Conservation (phyloP, 352 stramenopile species). For the Phytophthora kernoviae region DNA sequence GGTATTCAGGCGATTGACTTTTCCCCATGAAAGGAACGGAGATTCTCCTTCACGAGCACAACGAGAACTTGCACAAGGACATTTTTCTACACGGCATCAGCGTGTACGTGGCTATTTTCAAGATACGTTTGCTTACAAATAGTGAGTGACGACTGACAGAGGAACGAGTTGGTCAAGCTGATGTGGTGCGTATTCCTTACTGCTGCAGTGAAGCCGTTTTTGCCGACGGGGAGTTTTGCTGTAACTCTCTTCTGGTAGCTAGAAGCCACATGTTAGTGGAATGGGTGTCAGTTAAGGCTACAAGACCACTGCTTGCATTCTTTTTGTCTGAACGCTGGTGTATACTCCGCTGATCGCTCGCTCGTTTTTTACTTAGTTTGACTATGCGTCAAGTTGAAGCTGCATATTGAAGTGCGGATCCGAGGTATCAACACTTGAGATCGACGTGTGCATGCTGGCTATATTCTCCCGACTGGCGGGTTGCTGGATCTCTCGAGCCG, state of each 20-base stretch:
- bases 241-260: no score
- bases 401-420: no score
- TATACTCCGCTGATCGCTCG: not conserved
- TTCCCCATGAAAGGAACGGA: slow-evolving; percentile 95
- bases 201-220: no score
- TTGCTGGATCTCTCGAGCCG: slow-evolving; percentile 3
- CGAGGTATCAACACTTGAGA: no score
- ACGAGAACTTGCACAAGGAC: slow-evolving; percentile 94
- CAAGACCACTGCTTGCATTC: no score
- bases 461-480: not conserved
- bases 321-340: not conserved
- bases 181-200: no score
- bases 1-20: slow-evolving; percentile 81
- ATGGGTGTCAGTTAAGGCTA: no score
- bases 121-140: slow-evolving; percentile 51
- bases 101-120: slow-evolving; percentile 78
- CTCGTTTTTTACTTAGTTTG: slow-evolving; percentile 3
- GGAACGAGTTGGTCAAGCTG: no score
- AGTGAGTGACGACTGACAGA: slow-evolving; percentile 2
- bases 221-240: no score
- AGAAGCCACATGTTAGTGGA: no score
- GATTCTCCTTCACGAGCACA: slow-evolving; percentile 96
- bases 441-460: not conserved
- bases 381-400: slow-evolving; percentile 21
- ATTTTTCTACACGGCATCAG: slow-evolving; percentile 93